phyloP scores from a whole-genome alignment of 192 early-diverging fungal species.

The Coemansia sp. region DNA sequence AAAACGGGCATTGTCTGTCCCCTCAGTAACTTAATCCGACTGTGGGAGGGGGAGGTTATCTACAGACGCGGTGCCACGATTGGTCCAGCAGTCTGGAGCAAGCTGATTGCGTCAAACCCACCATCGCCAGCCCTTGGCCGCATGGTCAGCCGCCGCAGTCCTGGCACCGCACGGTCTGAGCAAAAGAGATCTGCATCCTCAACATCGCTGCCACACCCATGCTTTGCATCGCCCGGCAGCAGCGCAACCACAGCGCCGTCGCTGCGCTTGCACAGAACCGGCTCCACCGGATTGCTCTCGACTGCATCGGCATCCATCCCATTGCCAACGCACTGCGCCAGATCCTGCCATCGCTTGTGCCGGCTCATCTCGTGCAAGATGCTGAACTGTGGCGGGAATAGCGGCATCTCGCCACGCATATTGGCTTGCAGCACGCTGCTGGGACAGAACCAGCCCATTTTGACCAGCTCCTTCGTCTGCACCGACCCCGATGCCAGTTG shows the following conservation, averaged over 20 bases:
- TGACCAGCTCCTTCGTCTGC: conserved; percentile 59
- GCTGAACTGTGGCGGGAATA: conserved; percentile 72
- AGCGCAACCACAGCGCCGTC: conserved; percentile 33
- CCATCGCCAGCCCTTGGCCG: conserved; percentile 10
- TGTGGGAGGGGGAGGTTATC: background rate
- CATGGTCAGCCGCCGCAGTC: conserved; percentile 43
- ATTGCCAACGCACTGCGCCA: background rate
- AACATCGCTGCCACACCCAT: background rate
- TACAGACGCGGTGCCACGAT: conserved; percentile 5
- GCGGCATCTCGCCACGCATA: conserved; percentile 42
- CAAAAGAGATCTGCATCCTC: conserved; percentile 9
- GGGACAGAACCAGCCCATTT: conserved; percentile 71
- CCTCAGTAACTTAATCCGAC: background rate
- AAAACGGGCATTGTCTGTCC: too few species aligned
- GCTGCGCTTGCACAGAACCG: conserved; percentile 28
- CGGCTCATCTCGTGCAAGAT: conserved; percentile 58
- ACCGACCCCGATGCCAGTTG: conserved; percentile 13
- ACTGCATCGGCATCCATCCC: background rate
- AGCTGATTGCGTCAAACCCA: conserved; percentile 27
- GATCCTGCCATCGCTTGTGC: conserved; percentile 52
- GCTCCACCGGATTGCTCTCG: conserved; percentile 23
- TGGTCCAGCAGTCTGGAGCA: conserved; percentile 6
- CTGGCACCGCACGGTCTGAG: background rate
- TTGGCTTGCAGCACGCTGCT: conserved; percentile 60
- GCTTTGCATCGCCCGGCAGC: conserved; percentile 38